Evolutionary conservation across 192 early-diverging fungal species (phyloP), one percentile per base, ranked within the genome.

Genomic region (Backusella circina): DNA sequence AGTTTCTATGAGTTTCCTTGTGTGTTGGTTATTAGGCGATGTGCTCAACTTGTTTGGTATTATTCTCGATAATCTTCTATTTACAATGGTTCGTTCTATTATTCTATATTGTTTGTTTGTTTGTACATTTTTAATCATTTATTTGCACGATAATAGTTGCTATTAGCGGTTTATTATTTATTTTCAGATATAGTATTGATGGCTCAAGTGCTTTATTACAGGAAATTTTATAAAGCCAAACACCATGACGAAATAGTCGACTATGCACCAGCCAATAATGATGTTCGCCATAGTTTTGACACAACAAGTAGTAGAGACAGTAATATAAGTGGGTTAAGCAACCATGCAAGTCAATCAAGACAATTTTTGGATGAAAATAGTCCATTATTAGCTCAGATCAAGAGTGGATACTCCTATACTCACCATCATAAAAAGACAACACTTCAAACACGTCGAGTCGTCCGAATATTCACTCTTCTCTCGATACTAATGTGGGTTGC

Each of bases 21-120:
- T 86, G 21, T 83, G 92, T 26, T 96, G 95, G 95, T 79, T 94
- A 3, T 70, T 90, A 21, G 95, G 93, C 41, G 95, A 96, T 77
- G 78, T 93, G 13, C 87, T 93, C 82, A 93, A 92, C 74, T 80
- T 96, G 38, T 73, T 88, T 31, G 95, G 95, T 10, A 85, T 88
- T 13, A 70, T 90, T 32, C 84, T 93, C 79, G 87, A 94, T 30
- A 77, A 86, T 35, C 80, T 96, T 37, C 77, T 94, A 44, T 70
- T 85, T 30, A 93, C 93, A 1, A 89, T 93, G 76, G 87, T 95
- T 61, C 23, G 54, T 61, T 28, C 12, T 28, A 26, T 23, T 57
- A 26, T 3, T 61, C 10, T n/a, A 61, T 61, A 13, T 26, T 44
- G 15, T n/a, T n/a, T 44, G 10, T 41, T 12, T 41, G 7, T 57